Evolutionary conservation across 176 grass and related monocot genomes (phyloP).

Genomic region (Aegilops bicornis): DNA sequence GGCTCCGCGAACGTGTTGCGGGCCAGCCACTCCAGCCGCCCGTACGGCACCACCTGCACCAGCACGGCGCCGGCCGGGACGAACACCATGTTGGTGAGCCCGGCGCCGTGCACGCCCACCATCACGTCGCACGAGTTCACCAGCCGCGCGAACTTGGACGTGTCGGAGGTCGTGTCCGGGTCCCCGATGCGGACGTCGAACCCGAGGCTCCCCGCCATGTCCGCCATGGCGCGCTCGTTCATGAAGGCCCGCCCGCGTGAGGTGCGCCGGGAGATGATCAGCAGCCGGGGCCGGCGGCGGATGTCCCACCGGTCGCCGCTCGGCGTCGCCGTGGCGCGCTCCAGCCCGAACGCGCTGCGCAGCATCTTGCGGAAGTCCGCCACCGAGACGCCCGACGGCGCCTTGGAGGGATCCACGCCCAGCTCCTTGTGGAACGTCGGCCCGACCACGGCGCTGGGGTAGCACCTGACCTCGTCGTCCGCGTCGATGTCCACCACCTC

Average conservation of each 20-base stretch:
- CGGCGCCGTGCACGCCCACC: slow-evolving; percentile 89
- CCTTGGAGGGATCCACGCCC: slow-evolving; percentile 48
- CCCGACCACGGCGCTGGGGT: slow-evolving; percentile 46
- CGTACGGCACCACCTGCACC: slow-evolving; percentile 89
- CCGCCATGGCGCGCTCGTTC: slow-evolving; percentile 65
- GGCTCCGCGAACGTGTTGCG: slow-evolving; percentile 79
- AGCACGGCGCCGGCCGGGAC: slow-evolving; percentile 70
- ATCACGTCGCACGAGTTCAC: slow-evolving; percentile 95
- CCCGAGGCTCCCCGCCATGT: slow-evolving; percentile 63
- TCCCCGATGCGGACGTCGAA: slow-evolving; percentile 75
- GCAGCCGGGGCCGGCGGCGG: slow-evolving; percentile 41
- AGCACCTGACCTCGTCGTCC: slow-evolving; percentile 70
- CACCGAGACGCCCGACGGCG: slow-evolving; percentile 17
- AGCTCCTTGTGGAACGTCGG: slow-evolving; percentile 69
- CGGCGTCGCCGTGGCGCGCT: slow-evolving; percentile 50
- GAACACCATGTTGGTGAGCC: slow-evolving; percentile 97
- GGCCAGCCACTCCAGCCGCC: slow-evolving; percentile 75
- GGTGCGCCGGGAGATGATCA: slow-evolving; percentile 54
- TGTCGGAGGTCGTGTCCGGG: slow-evolving; percentile 61
- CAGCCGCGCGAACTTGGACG: slow-evolving; percentile 77
- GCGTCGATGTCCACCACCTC: slow-evolving; percentile 63
- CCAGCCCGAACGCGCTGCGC: slow-evolving; percentile 57
- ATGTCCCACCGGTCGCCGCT: slow-evolving; percentile 66
- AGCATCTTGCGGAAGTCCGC: slow-evolving; percentile 63
- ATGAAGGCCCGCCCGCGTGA: slow-evolving; percentile 47